phyloP scores from a whole-genome alignment of 306 rosid species.

The Corylus heterophylla region DNA sequence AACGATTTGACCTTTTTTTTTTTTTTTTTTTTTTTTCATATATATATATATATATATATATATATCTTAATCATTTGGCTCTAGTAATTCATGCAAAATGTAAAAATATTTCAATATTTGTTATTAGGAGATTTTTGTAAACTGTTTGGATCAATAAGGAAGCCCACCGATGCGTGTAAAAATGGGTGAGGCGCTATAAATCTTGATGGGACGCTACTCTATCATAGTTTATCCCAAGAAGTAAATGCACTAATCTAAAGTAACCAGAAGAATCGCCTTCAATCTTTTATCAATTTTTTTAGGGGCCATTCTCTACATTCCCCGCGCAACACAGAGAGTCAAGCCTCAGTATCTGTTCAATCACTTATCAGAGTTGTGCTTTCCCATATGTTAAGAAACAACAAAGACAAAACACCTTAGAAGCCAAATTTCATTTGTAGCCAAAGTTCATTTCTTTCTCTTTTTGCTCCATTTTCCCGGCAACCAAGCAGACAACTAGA shows the following conservation, averaged over 20 bases:
- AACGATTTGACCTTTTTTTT: no score
- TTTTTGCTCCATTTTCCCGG: constrained; percentile 8
- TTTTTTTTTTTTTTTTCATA: no score
- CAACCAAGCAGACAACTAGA: constrained; percentile 2
- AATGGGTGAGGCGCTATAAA: background rate
- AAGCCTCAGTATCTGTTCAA: background rate
- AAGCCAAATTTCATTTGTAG: background rate
- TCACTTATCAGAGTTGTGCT: background rate
- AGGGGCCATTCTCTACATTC: background rate
- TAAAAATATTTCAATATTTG: background rate
- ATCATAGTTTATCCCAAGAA: background rate
- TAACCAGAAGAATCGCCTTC: background rate
- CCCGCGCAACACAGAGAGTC: constrained; percentile 1
- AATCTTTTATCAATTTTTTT: background rate
- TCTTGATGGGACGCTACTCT: background rate
- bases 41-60: no score
- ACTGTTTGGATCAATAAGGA: no score
- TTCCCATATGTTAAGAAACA: background rate
- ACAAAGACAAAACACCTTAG: background rate
- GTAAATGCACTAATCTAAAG: background rate
- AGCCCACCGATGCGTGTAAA: background rate
- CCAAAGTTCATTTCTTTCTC: background rate
- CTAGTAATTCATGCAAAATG: background rate
- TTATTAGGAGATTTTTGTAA: background rate
- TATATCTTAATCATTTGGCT: background rate